These are phyloP conservation scores for Lentinus polychrous DNA, from an alignment of 1,284 basidiomycete genomes.

Conservation along the genomic window DNA sequence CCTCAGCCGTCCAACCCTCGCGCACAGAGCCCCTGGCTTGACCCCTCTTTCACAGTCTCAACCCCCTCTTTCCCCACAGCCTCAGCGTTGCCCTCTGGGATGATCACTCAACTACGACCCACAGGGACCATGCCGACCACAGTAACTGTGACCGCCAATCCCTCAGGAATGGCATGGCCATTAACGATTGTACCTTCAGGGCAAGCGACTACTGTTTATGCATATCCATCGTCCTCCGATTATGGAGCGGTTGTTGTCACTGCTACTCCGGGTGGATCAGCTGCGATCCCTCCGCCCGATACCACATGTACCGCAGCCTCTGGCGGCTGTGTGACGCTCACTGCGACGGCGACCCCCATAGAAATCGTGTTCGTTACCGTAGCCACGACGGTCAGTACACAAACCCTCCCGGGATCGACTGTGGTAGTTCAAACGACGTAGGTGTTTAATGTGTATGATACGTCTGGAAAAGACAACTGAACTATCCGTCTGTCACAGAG, in stretches of 20 bases:
- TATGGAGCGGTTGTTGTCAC: conserved; percentile 1
- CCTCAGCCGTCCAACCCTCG: conserved; percentile 27
- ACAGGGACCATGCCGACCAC: too few species aligned
- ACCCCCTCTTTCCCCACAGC: background rate
- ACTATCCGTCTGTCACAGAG: background rate
- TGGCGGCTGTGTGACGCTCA: conserved; percentile 7
- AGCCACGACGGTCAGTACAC: conserved; percentile 22
- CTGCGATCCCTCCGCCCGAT: background rate
- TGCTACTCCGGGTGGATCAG: background rate
- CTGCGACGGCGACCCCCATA: conserved; percentile 16
- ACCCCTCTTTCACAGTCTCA: conserved; percentile 6
- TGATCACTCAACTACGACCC: background rate
- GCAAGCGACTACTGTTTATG: conserved; percentile 1
- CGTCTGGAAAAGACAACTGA: background rate
- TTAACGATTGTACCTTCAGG: conserved; percentile 3
- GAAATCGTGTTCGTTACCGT: conserved; percentile 23
- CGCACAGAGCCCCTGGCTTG: conserved; percentile 15
- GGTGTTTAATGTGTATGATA: background rate
- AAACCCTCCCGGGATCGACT: conserved; percentile 13
- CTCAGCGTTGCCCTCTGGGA: background rate
- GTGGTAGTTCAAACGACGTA: conserved; percentile 1
- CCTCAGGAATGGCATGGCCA: conserved; percentile 2
- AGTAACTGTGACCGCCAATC: background rate
- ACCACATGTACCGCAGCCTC: background rate
- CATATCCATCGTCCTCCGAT: background rate